A percentile compares a stretch with the other conserved stretches of the same genome.
Evolutionary conservation across 768 basidiomycete genomes (phyloP).

Genomic region (Leccinum arenicola): DNA sequence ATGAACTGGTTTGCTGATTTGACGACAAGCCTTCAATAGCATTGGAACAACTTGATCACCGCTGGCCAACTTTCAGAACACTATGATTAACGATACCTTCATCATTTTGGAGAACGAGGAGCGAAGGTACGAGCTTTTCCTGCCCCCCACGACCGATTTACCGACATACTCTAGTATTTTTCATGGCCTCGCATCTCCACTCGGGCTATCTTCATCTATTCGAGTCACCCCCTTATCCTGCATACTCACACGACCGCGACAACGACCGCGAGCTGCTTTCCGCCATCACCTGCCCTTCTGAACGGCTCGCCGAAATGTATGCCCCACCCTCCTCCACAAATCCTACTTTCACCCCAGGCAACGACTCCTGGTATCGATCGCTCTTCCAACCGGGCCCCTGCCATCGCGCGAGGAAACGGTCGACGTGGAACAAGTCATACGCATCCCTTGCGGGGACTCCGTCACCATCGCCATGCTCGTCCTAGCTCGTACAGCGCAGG

Average conservation of each 20-base stretch:
- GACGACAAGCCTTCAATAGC: slow-evolving; percentile 57
- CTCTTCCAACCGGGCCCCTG: slow-evolving; percentile 41
- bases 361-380: slow-evolving; percentile 35
- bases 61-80: slow-evolving; percentile 72
- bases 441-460: slow-evolving; percentile 49
- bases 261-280: slow-evolving; percentile 76
- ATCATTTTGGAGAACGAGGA: slow-evolving; percentile 67
- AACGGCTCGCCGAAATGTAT: slow-evolving; percentile 84
- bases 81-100: slow-evolving; percentile 68
- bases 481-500: slow-evolving; percentile 38
- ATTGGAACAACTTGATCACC: slow-evolving; percentile 64
- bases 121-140: slow-evolving; percentile 45
- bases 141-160: too few species aligned
- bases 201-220: slow-evolving; percentile 36
- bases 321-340: slow-evolving; percentile 66
- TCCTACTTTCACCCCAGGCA: slow-evolving; percentile 23
- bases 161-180: background rate
- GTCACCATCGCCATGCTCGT: slow-evolving; percentile 14
- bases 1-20: slow-evolving; percentile 1
- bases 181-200: background rate
- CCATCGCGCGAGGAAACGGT: slow-evolving; percentile 48
- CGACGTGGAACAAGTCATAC: slow-evolving; percentile 76
- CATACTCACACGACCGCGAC: slow-evolving; percentile 72
- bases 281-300: slow-evolving; percentile 68
- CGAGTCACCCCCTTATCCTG: slow-evolving; percentile 65